Evolutionary conservation across 495 filamentous ascomycete species (phyloP).

Genomic region (Apodospora peruviana): DNA sequence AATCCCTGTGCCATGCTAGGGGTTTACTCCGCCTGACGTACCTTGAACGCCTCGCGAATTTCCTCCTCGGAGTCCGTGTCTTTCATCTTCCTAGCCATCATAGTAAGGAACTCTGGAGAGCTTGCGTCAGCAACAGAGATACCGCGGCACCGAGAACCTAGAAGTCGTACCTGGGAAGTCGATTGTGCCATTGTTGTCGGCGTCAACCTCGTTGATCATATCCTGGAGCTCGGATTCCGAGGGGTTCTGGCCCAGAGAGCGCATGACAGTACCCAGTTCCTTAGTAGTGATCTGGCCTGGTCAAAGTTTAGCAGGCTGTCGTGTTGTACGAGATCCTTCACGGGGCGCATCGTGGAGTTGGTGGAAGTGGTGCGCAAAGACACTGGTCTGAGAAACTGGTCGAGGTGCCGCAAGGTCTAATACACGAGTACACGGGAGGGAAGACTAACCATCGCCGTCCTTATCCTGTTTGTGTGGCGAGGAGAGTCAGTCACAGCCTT

Average conservation of each 20-base stretch:
- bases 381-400: neutral
- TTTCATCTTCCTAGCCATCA: slow-evolving; percentile 99
- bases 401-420: neutral
- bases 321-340: neutral
- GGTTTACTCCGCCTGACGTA: too few species aligned
- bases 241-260: slow-evolving; percentile 98
- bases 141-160: neutral
- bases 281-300: slow-evolving; percentile 98
- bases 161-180: slow-evolving; percentile 85
- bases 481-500: slow-evolving; percentile 10
- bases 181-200: slow-evolving; percentile 99
- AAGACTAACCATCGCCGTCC: slow-evolving; percentile 95
- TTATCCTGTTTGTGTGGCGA: slow-evolving; percentile 69
- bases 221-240: slow-evolving; percentile 98
- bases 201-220: slow-evolving; percentile 99
- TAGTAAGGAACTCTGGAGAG: slow-evolving; percentile 87
- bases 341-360: neutral
- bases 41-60: slow-evolving; percentile 76
- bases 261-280: slow-evolving; percentile 98
- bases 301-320: slow-evolving; percentile 13
- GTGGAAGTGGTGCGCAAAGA: neutral
- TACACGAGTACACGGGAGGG: slow-evolving; percentile 1
- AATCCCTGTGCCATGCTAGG: too few species aligned
- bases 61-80: slow-evolving; percentile 99
- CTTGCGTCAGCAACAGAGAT: slow-evolving; percentile 20